phyloP scores from a whole-genome alignment of 345 rosid species.

The Dimocarpus longan region DNA sequence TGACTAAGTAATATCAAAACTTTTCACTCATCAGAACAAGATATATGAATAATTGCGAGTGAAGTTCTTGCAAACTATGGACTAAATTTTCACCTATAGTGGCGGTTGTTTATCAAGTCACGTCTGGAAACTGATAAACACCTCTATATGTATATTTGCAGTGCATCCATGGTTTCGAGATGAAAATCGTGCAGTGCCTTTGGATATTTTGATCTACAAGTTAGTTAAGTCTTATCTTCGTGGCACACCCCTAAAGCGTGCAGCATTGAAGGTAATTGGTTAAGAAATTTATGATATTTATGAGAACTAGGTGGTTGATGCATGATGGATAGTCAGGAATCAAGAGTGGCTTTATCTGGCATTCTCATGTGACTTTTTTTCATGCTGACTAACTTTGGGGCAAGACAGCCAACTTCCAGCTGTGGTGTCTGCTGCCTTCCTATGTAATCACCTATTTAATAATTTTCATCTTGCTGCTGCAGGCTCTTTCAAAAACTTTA shows the following conservation, averaged over 20 bases:
- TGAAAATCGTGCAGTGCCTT: conserved; percentile 55
- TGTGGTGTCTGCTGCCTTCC: neutral
- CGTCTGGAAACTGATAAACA: neutral
- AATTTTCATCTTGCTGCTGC: conserved; percentile 20
- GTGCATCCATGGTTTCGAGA: conserved; percentile 93
- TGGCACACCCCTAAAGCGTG: conserved; percentile 74
- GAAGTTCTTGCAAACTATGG: neutral
- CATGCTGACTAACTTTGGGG: neutral
- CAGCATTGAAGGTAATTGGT: conserved; percentile 75
- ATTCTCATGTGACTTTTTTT: neutral
- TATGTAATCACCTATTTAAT: neutral
- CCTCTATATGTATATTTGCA: conserved; percentile 35
- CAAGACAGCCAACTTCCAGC: neutral
- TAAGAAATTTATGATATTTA: neutral
- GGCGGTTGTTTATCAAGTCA: conserved; percentile 4
- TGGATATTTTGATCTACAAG: conserved; percentile 82
- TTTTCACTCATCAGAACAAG: neutral
- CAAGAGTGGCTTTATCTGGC: neutral
- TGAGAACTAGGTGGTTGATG: neutral
- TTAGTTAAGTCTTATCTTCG: conserved; percentile 72
- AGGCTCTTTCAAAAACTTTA: conserved; percentile 96
- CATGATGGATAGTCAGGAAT: neutral
- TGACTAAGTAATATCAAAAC: conserved; percentile 49
- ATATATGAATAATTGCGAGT: neutral
- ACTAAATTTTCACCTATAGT: neutral